Evolutionary conservation across 2,329 filamentous ascomycete genomes (phyloP), one percentile per base, ranked within the genome.

Genomic region (Elsinoe ampelina): DNA sequence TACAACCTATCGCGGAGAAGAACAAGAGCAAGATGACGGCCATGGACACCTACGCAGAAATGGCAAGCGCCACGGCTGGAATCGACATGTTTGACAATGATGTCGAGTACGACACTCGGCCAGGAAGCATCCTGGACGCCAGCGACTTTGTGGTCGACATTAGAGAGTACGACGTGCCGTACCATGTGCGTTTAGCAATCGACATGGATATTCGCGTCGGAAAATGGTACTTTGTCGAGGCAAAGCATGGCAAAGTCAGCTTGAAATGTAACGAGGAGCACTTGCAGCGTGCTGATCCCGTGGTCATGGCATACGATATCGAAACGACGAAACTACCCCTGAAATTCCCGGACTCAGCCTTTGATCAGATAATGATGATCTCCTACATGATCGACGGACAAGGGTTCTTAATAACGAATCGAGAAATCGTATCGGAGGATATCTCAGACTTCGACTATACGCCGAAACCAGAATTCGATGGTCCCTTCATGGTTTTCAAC

Each of bases 351-450:
- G 95, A 98, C 68, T 85, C 93, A 1, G 81, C 90, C 3, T 85
- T 95, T 61, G 93, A 98, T 73, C 92, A 95, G 70, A 86, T 98
- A 67, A 98, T 98, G 91, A 98, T 98, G 93, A 92, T 98, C 70
- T 98, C 95, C 32, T 98, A 98, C 76, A 98, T 98, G 95, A 97
- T 98, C 65, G 93, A 98, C 65, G 95, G 93, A 0, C 91, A 95
- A 72, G 93, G 93, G 3, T 98, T 97, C 65, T 77, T 98, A 35
- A 97, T 98, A 71, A 98, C 93, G 4, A 98, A 98, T 68, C 84
- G 95, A 66, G 91, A 97, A 68, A 95, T 98, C 59, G 90, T 98
- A 8, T 95, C 92, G 0, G 92, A 98, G 71, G 91, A 98, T 66
- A 98, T 98, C 69, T 80, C 85, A 58, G 93, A 98, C 69, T 98